Percentiles rank a stretch among this genome's conserved stretches.
phyloP scores from a whole-genome alignment of 2,329 filamentous ascomycete species.

The Aspergillus niger region DNA sequence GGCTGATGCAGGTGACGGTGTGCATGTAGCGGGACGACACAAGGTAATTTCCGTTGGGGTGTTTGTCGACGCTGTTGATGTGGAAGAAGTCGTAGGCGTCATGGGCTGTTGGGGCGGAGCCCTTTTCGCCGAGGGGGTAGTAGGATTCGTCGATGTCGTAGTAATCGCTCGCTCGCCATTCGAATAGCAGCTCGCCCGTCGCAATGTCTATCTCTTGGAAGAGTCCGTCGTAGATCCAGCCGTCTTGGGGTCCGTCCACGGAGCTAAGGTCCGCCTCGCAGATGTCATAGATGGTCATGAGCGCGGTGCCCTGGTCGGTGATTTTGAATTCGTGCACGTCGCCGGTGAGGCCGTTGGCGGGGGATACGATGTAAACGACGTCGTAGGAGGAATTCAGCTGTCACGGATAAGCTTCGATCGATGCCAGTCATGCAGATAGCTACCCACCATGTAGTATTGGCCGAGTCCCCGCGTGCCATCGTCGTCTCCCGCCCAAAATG shows the following conservation, averaged over 20 bases:
- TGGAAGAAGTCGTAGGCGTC: constrained; percentile 56
- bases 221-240: constrained; percentile 44
- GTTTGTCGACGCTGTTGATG: constrained; percentile 51
- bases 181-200: constrained; percentile 41
- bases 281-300: constrained; percentile 46
- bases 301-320: constrained; percentile 44
- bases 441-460: constrained; percentile 33
- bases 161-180: constrained; percentile 50
- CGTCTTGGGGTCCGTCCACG: constrained; percentile 40
- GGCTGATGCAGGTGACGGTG: constrained; percentile 34
- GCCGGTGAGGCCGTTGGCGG: constrained; percentile 22
- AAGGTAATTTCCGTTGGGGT: constrained; percentile 33
- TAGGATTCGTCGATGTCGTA: constrained; percentile 31
- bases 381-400: constrained; percentile 35
- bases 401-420: constrained; percentile 24
- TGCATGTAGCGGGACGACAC: constrained; percentile 36
- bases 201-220: constrained; percentile 44
- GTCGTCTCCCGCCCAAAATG: constrained; percentile 52
- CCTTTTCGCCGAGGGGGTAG: constrained; percentile 18
- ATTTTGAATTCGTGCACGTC: constrained; percentile 48
- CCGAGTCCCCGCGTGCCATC: constrained; percentile 48
- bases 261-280: constrained; percentile 44
- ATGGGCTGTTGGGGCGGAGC: constrained; percentile 24
- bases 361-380: constrained; percentile 27
- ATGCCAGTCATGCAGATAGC: constrained; percentile 2